These are phyloP conservation scores for Chlamydomonas sp. DNA, from an alignment of 139 green algal genomes.

Conservation along the genomic window DNA sequence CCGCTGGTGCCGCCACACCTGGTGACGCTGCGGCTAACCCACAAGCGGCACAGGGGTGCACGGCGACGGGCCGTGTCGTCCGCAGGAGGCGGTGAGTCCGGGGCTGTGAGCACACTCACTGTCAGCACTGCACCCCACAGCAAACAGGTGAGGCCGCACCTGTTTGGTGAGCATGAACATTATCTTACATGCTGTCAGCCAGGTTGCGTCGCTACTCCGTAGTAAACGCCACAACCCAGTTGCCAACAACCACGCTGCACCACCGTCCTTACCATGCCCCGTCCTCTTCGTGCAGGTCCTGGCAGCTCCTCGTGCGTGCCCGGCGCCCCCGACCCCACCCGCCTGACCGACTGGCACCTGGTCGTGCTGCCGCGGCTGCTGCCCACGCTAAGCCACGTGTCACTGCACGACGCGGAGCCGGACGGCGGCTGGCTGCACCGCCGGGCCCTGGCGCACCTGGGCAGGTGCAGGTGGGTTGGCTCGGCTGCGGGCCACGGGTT, in stretches of 20 bases:
- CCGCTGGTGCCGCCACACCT: not conserved
- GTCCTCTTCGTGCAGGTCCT: too few species aligned
- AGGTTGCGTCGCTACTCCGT: too few species aligned
- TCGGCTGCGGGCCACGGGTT: too few species aligned
- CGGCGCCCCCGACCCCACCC: not conserved
- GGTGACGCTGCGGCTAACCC: not conserved
- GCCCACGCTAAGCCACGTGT: not conserved
- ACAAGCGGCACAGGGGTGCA: not conserved
- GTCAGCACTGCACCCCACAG: too few species aligned
- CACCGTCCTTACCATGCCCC: too few species aligned
- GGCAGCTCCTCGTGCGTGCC: too few species aligned
- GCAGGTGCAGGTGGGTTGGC: not conserved
- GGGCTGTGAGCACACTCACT: not conserved
- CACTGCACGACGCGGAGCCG: not conserved
- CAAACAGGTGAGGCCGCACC: too few species aligned
- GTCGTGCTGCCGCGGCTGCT: not conserved
- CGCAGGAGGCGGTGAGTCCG: not conserved
- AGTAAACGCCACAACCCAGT: too few species aligned
- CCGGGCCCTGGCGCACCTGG: conserved; percentile 1
- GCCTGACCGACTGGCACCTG: conserved; percentile 32
- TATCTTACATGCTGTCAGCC: too few species aligned
- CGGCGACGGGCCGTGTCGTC: too few species aligned
- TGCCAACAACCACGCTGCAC: too few species aligned
- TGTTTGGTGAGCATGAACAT: too few species aligned
- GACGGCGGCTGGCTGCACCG: conserved; percentile 23